Evolutionary conservation across 305 asterid genomes (phyloP).

Genomic region (Solanum hybrid): DNA sequence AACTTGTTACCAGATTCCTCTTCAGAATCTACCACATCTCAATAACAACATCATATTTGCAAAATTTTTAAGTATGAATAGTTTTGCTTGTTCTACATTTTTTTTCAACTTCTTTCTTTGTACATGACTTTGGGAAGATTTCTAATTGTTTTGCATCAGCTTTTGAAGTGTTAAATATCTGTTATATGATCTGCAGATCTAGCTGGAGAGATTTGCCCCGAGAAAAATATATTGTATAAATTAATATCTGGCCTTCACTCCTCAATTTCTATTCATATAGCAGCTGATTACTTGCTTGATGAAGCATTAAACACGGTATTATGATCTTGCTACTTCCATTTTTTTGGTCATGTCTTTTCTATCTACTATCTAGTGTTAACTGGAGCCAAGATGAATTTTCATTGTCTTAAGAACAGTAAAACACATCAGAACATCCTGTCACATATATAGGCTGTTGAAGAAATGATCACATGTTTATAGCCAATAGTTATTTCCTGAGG

Average conservation of each 20-base stretch:
- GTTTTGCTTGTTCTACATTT: neutral
- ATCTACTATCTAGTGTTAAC: neutral
- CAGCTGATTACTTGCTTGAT: conserved; percentile 59
- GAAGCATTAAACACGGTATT: conserved; percentile 48
- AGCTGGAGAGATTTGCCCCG: conserved; percentile 46
- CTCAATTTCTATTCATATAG: conserved; percentile 68
- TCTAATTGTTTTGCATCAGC: neutral
- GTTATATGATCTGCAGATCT: conserved; percentile 35
- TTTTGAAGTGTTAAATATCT: neutral
- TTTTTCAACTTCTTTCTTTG: neutral
- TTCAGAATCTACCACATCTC: neutral
- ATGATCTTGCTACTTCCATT: neutral
- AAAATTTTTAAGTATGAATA: neutral
- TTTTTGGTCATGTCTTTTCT: neutral
- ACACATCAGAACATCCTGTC: neutral
- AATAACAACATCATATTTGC: neutral
- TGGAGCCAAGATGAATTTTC: neutral
- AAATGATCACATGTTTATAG: neutral
- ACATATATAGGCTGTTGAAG: neutral
- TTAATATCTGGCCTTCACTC: conserved; percentile 79
- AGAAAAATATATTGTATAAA: conserved; percentile 59
- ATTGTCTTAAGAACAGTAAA: neutral
- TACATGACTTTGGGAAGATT: neutral
- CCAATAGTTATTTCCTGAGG: neutral
- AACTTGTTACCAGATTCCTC: neutral